phyloP scores from a whole-genome alignment of 2,329 filamentous ascomycete species.

The Plectosphaerella cucumerina region DNA sequence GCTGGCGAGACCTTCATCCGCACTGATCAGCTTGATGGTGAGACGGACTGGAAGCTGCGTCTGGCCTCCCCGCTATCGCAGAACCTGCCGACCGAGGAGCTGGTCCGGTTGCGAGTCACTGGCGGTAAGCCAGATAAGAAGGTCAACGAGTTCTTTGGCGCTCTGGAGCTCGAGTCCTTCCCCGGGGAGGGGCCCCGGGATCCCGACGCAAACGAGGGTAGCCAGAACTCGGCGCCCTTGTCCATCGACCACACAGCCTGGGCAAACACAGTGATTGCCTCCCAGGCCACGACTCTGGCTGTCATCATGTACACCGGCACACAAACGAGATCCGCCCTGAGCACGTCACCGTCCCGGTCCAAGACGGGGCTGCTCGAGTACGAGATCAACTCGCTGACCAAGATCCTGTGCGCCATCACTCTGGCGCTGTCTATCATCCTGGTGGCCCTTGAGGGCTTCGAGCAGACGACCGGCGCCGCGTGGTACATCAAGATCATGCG shows the following conservation, averaged over 20 bases:
- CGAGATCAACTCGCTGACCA: slow-evolving; percentile 95
- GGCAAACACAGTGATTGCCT: slow-evolving; percentile 96
- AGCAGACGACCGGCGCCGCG: slow-evolving; percentile 56
- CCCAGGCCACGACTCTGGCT: slow-evolving; percentile 81
- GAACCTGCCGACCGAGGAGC: slow-evolving; percentile 66
- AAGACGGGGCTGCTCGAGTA: slow-evolving; percentile 92
- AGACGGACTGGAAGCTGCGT: slow-evolving; percentile 97
- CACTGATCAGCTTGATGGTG: slow-evolving; percentile 94
- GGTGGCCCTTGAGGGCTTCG: slow-evolving; percentile 81
- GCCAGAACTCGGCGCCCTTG: slow-evolving; percentile 62
- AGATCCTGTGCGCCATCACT: slow-evolving; percentile 89
- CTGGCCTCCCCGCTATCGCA: slow-evolving; percentile 85
- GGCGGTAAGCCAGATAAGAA: slow-evolving; percentile 89
- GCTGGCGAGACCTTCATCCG: slow-evolving; percentile 91
- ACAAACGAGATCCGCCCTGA: slow-evolving; percentile 89
- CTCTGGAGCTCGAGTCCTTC: slow-evolving; percentile 62
- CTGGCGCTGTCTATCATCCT: slow-evolving; percentile 81
- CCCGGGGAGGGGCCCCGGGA: slow-evolving; percentile 33
- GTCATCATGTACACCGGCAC: slow-evolving; percentile 93
- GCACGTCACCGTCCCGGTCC: slow-evolving; percentile 84
- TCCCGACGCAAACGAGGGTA: slow-evolving; percentile 21
- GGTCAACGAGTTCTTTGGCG: slow-evolving; percentile 94
- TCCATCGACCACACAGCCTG: slow-evolving; percentile 97
- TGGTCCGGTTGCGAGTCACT: slow-evolving; percentile 65
- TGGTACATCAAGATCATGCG: slow-evolving; percentile 99